phyloP scores from a whole-genome alignment of 1,284 basidiomycete genomes.

The Cutaneotrichosporon mucoides region DNA sequence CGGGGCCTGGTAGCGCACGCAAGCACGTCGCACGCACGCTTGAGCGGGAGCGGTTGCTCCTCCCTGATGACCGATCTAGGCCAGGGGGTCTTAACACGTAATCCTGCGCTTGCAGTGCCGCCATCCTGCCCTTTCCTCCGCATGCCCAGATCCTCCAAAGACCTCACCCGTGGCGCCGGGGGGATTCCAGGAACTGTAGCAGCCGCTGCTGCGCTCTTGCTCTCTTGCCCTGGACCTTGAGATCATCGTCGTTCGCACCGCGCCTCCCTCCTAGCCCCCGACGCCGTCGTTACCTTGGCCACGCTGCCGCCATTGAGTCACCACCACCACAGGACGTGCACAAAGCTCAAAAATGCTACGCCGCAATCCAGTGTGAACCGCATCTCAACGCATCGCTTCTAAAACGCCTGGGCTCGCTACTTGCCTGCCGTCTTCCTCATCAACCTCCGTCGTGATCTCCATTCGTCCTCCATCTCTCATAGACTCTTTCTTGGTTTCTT shows the following conservation, averaged over 20 bases:
- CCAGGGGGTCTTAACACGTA: slow-evolving; percentile 1
- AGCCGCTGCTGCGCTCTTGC: background rate
- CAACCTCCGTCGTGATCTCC: background rate
- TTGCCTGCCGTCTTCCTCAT: background rate
- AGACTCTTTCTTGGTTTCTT: background rate
- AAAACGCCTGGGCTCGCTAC: slow-evolving; percentile 1
- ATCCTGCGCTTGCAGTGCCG: slow-evolving; percentile 1
- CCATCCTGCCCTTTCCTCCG: no score
- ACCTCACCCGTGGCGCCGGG: background rate
- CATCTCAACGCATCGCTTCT: background rate
- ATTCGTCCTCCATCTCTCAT: background rate
- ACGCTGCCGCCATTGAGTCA: background rate
- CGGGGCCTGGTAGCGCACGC: background rate
- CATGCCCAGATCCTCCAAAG: background rate
- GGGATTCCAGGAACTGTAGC: background rate
- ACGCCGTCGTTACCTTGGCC: background rate
- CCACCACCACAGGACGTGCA: background rate
- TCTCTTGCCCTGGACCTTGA: background rate
- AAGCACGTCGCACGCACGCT: slow-evolving; percentile 1
- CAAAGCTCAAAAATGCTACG: background rate
- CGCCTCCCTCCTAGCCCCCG: no score
- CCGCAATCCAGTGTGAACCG: background rate
- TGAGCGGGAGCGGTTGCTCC: background rate
- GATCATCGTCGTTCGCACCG: no score
- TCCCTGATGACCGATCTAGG: slow-evolving; percentile 3